Evolutionary conservation across 2,329 filamentous ascomycete species (phyloP), one percentile per base, ranked within the genome.

Genomic region (Pseudopyricularia javanii): DNA sequence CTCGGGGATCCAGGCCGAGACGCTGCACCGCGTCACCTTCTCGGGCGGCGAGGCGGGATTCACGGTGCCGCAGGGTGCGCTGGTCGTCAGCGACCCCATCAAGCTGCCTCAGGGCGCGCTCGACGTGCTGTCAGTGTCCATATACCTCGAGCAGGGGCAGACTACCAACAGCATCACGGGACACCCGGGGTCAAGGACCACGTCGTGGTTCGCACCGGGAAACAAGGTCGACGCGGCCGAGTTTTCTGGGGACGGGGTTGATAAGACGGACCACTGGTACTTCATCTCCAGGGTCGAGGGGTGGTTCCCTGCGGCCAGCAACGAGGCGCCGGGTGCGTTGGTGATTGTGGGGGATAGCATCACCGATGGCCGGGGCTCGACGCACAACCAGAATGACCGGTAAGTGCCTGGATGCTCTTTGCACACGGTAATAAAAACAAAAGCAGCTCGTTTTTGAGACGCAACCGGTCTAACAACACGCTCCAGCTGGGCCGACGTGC

Each of bases 281-380:
- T 37, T 51, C 15, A 30, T 51, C 34, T 51, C 49, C 9, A 35
- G 49, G 24, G 49, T 51, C 26, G 49, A 51, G 35, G 49, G 49
- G 3, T 45, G 40, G 40, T 20, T 22, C 11, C 40, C 40, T 11
- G 63, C 72, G 0, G 68, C 72, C 0, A 57, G 61, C 0, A 48
- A 60, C 14, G 48, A 54, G 2, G 20, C 12, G 5, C 66, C 69
- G 49, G 63, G 67, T 40, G 69, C 74, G 1, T 70, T 84, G 33
- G 74, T 71, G 20, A 72, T 85, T 24, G 67, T 85, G 1, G 82
- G 82, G n/a, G 82, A 86, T 63, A 80, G 75, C 59, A 82, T 85
- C 60, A 84, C 80, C 3, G 82, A 85, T 60, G 82, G 82, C 11
- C 71, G 79, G 26, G 79, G 79, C 45, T 80, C 74, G 54, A 77